phyloP scores from a whole-genome alignment of 148 eudicot species.

The Chenopodium quinoa region DNA sequence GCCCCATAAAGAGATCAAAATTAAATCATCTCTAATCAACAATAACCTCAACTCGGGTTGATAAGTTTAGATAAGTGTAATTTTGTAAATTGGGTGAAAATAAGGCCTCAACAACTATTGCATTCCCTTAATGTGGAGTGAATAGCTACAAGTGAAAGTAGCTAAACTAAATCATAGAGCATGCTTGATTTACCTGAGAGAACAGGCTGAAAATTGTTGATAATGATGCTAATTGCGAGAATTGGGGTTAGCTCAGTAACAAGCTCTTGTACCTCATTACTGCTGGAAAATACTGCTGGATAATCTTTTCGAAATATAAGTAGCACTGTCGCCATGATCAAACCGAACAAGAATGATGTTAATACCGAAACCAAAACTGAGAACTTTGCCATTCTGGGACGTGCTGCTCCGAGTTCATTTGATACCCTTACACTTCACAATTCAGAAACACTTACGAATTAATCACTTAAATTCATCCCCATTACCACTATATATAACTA shows the following conservation, averaged over 20 bases:
- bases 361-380: constrained; percentile 36
- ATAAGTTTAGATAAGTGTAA: too few species aligned
- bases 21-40: background rate
- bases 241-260: constrained; percentile 46
- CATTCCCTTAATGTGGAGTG: too few species aligned
- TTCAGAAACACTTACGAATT: constrained; percentile 3
- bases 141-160: background rate
- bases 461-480: background rate
- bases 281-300: constrained; percentile 37
- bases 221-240: constrained; percentile 34
- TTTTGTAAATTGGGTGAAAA: too few species aligned
- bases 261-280: constrained; percentile 32
- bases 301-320: constrained; percentile 30
- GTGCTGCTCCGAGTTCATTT: constrained; percentile 54
- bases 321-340: constrained; percentile 28
- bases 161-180: background rate
- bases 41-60: too few species aligned
- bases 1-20: constrained; percentile 10
- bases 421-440: constrained; percentile 55
- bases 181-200: constrained; percentile 37
- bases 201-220: constrained; percentile 45
- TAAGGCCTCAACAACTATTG: too few species aligned
- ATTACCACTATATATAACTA: too few species aligned
- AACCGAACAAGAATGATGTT: constrained; percentile 32
- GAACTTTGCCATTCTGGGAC: constrained; percentile 45